Conservation (phyloP, 164 flowering plant genomes). For the Vitis rotundifolia region DNA sequence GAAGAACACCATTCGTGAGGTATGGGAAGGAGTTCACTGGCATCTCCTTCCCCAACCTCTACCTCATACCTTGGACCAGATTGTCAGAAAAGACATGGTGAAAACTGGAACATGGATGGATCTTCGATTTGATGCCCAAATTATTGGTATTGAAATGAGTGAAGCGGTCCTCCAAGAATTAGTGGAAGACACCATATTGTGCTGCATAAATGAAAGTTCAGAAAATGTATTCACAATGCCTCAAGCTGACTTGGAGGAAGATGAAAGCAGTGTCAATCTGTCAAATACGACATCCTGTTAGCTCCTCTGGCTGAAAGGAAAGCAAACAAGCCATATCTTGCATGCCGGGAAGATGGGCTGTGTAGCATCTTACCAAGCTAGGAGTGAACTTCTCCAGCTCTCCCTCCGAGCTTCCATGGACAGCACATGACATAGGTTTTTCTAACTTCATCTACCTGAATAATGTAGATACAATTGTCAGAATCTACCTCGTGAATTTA, state of each 20-base stretch:
- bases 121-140: constrained; percentile 45
- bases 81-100: constrained; percentile 65
- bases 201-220: constrained; percentile 24
- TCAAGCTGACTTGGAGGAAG: constrained; percentile 9
- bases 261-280: constrained; percentile 5
- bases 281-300: not conserved
- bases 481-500: not conserved
- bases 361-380: not conserved
- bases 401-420: not conserved
- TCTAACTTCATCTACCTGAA: constrained; percentile 8
- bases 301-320: not conserved
- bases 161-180: constrained; percentile 60
- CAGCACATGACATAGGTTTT: not conserved
- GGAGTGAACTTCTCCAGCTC: not conserved
- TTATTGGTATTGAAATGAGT: constrained; percentile 50
- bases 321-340: not conserved
- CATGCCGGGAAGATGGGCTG: not conserved
- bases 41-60: constrained; percentile 37
- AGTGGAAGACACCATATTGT: constrained; percentile 54
- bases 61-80: constrained; percentile 60
- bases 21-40: constrained; percentile 60
- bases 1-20: constrained; percentile 43
- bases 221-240: not conserved
- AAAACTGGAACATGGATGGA: constrained; percentile 69
- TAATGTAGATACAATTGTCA: constrained; percentile 9